These are phyloP conservation scores for Aspergillus egyptiacus DNA, from an alignment of 495 filamentous ascomycete genomes.

Conservation along the genomic window DNA sequence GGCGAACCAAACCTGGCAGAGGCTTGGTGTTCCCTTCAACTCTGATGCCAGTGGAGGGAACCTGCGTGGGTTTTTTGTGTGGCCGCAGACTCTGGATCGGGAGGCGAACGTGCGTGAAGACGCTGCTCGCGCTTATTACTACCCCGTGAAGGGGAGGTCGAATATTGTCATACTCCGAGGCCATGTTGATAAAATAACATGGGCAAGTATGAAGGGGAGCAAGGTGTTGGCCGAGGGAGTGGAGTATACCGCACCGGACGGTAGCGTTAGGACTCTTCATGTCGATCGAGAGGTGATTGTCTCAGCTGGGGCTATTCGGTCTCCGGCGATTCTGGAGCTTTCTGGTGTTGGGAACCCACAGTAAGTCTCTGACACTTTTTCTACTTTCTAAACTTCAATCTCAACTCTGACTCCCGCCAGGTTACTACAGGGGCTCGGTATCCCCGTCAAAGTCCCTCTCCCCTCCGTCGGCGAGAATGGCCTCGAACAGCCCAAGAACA, in stretches of 20 bases:
- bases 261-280: constrained; percentile 27
- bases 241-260: constrained; percentile 17
- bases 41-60: constrained; percentile 35
- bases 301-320: constrained; percentile 52
- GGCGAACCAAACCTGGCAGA: constrained; percentile 21
- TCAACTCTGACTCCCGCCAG: constrained; percentile 5
- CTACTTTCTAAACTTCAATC: background rate
- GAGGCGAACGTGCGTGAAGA: constrained; percentile 46
- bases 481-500: constrained; percentile 39
- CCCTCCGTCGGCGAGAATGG: constrained; percentile 43
- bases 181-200: constrained; percentile 32
- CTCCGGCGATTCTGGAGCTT: constrained; percentile 53
- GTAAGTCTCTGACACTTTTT: background rate
- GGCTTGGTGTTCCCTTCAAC: constrained; percentile 33
- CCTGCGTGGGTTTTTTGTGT: constrained; percentile 34
- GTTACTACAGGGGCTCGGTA: constrained; percentile 30
- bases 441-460: constrained; percentile 36
- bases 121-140: constrained; percentile 46
- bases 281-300: constrained; percentile 54
- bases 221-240: constrained; percentile 22
- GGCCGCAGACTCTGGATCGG: constrained; percentile 36
- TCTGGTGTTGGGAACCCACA: constrained; percentile 52
- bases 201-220: constrained; percentile 12
- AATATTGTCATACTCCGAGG: constrained; percentile 33
- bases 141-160: constrained; percentile 24